Percentiles rank a stretch among this genome's conserved stretches.
phyloP scores from a whole-genome alignment of 805 yeast genomes.

The Lipomyces mesembrius region DNA sequence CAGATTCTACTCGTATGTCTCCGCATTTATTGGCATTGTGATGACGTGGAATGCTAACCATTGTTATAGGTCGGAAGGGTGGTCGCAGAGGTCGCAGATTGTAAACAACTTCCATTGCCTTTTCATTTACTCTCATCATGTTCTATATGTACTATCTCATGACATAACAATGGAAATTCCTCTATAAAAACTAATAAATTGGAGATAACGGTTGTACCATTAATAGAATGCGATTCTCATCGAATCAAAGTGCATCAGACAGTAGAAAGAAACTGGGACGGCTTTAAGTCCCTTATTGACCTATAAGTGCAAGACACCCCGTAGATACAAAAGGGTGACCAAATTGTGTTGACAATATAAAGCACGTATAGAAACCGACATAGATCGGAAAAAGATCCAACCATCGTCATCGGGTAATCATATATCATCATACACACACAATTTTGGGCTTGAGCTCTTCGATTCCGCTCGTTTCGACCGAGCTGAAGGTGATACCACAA shows the following conservation, averaged over 20 bases:
- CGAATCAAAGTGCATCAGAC: neutral
- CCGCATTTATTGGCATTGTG: neutral
- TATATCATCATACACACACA: neutral
- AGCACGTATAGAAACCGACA: neutral
- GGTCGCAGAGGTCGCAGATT: slow-evolving; percentile 99
- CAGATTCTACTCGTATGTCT: slow-evolving; percentile 96
- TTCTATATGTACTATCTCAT: slow-evolving; percentile 23
- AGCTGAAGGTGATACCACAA: neutral
- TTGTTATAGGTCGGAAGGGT: slow-evolving; percentile 72
- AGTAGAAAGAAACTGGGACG: neutral
- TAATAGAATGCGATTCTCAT: neutral
- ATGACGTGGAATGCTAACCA: slow-evolving; percentile 4
- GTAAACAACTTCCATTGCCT: slow-evolving; percentile 48
- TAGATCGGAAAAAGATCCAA: neutral
- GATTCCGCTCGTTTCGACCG: neutral
- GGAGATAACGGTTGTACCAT: neutral
- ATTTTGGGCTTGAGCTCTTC: neutral
- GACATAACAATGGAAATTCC: slow-evolving; percentile 5
- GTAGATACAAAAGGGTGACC: neutral
- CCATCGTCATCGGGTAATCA: neutral
- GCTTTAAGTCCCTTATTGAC: neutral
- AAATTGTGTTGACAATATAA: neutral
- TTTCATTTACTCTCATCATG: slow-evolving; percentile 6
- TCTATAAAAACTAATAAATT: neutral
- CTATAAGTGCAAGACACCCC: neutral